Percentiles rank a stretch among this genome's conserved stretches.
These are phyloP conservation scores for Diaporthe aspalathi DNA, from an alignment of 2,329 filamentous ascomycete species.

Conservation along the genomic window DNA sequence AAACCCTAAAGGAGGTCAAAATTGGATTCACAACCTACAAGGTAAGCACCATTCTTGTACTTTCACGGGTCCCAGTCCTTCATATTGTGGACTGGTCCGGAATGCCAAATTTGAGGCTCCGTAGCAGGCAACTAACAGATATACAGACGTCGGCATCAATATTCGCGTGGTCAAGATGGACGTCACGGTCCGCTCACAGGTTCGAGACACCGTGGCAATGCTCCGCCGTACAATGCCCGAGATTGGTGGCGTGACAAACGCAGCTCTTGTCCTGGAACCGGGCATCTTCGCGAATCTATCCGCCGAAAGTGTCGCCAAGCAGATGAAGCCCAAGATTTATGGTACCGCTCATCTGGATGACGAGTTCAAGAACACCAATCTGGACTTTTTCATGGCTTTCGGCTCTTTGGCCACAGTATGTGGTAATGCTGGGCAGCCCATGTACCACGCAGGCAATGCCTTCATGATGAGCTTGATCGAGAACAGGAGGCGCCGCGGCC, in stretches of 20 bases:
- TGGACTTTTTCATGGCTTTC: constrained; percentile 49
- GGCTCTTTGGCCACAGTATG: constrained; percentile 45
- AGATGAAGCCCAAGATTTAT: constrained; percentile 45
- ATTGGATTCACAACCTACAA: no score
- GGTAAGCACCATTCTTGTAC: no score
- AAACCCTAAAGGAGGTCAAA: constrained; percentile 48
- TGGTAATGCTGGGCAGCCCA: constrained; percentile 51
- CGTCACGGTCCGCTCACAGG: not conserved
- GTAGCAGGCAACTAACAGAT: no score
- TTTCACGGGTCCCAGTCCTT: no score
- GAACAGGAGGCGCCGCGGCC: constrained; percentile 51
- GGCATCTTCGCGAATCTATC: constrained; percentile 33
- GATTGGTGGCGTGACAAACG: constrained; percentile 37
- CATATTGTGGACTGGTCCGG: no score
- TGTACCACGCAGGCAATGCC: constrained; percentile 56
- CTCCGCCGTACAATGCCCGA: constrained; percentile 23
- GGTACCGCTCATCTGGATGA: constrained; percentile 44
- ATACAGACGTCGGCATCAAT: no score
- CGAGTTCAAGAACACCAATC: constrained; percentile 39
- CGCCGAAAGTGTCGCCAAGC: constrained; percentile 38
- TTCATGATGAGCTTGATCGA: constrained; percentile 52
- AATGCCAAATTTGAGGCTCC: no score
- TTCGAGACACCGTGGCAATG: not conserved
- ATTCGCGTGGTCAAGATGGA: constrained; percentile 40
- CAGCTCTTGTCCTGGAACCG: constrained; percentile 39